phyloP scores from a whole-genome alignment of 495 filamentous ascomycete genomes.

The Astrothelium subdiscretum region DNA sequence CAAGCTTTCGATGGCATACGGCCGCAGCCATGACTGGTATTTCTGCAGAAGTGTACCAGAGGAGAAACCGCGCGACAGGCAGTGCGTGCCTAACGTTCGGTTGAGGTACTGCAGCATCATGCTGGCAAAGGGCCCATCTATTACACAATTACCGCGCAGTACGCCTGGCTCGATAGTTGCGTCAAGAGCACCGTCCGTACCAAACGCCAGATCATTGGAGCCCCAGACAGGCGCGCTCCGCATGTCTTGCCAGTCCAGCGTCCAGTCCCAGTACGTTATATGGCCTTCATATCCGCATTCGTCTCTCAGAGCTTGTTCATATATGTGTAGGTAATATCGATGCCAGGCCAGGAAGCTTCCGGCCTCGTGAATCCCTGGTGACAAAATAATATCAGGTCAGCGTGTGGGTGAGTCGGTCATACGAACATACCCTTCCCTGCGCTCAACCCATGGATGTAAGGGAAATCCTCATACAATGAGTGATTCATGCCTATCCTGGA shows the following conservation, averaged over 20 bases:
- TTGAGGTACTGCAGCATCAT: slow-evolving; percentile 11
- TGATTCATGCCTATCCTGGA: slow-evolving; percentile 6
- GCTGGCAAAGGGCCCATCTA: slow-evolving; percentile 16
- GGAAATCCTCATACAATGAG: slow-evolving; percentile 12
- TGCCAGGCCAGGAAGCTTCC: slow-evolving; percentile 12
- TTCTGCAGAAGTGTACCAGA: background rate
- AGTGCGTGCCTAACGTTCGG: slow-evolving; percentile 9
- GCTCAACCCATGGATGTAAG: slow-evolving; percentile 6
- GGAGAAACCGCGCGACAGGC: slow-evolving; percentile 12
- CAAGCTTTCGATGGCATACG: slow-evolving; percentile 6
- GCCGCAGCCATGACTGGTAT: background rate
- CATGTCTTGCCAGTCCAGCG: slow-evolving; percentile 7
- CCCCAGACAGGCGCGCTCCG: slow-evolving; percentile 2
- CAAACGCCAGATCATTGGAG: slow-evolving; percentile 2
- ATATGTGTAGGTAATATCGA: slow-evolving; percentile 13
- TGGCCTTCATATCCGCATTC: slow-evolving; percentile 6
- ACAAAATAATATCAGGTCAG: background rate
- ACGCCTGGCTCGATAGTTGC: slow-evolving; percentile 4
- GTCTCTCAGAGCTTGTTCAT: slow-evolving; percentile 9
- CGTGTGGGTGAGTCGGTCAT: background rate
- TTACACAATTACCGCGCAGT: slow-evolving; percentile 11
- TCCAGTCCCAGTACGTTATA: slow-evolving; percentile 11
- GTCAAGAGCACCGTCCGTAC: slow-evolving; percentile 2
- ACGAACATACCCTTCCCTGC: background rate
- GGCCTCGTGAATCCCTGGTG: background rate